Base-by-base conservation (phyloP, 148 eudicot species). In the Vaccinium darrowii region DNA sequence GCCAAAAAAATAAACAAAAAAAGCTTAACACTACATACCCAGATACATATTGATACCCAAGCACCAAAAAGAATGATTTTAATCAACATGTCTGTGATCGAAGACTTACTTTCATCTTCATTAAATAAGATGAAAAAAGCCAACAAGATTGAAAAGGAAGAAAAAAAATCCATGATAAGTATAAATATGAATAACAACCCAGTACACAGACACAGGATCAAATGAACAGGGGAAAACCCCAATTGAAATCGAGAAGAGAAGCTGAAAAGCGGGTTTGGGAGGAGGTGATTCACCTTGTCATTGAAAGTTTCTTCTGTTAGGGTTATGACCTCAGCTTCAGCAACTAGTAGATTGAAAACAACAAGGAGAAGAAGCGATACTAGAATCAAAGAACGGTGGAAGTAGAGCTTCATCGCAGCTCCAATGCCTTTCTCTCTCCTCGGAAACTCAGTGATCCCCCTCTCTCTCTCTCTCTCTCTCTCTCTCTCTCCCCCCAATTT, bases 271-370 rank as follows among this genome's bases (percentile, higher is more conserved):
- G 78, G 78, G 7, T 74, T 18, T 25, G 33, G 81, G n/a, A 78
- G 63, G 81, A 27, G 14, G 60, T 52, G 81, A 78, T 78, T 78
- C 39, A 78, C 81, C 81, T 53, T 78, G 81, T 78, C 81, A 27
- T 53, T 78, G 65, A 78, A 78, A 12, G 63, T 78, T 53, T 78
- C 81, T 19, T 57, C 81, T 23, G 81, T 78, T 54, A 78, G 81
- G 81, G 81, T 78, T 53, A 78, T 78, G 8, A 78, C 81, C 63
- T 78, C 63, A 52, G 81, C 81, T 27, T 78, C 63, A 25, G 47
- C 10, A 56, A 14, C 62, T 78, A 54, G 18, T 54, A 25, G 16
- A 54, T 15, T 54, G 63, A 78, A 54, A 78, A 78, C 43, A 25
- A 54, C n/a, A 14, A 54, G 62, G 2, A 78, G 36, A 6, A 67